Evolutionary conservation across 805 yeast genomes (phyloP), one percentile per base, ranked within the genome.

Genomic region (Candida saitoana): DNA sequence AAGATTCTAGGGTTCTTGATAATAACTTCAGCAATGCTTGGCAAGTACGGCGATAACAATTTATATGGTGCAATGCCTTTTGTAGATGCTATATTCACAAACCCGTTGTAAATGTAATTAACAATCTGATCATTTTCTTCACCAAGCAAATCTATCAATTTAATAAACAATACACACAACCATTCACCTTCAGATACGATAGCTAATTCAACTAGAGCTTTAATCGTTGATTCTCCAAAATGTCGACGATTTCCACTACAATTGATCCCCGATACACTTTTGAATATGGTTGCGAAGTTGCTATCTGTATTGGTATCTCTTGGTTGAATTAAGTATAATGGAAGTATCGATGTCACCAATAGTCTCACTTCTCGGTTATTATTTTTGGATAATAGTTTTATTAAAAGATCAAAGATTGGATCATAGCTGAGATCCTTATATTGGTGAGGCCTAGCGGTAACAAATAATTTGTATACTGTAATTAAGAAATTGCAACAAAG

Each of bases 21-120:
- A 14, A 87, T 71, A 18, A 74, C 74, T 34, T 79, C 75, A 30
- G 90, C 76, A 5, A 89, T 69, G 27, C 82, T 75, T 2, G 91
- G 89, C 52, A 93, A 73, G 46, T 79, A 86, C 0, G 96, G 96
- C 5, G 86, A 79, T 16, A 88, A 65, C 11, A 91, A 62, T 56
- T 84, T 87, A 77, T 91, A 89, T 0, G 95, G 82, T 0, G 96
- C 78, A 27, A 76, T 63, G 1, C 69, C 61, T 49, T 77, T 76
- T 1, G 77, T 67, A 14, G 63, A 52, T 0, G 96, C 83, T 9
- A 85, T 71, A 25, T 72, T 63, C 17, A 77, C 63, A 3, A 91
- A 63, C 42, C 79, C 77, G 53, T 81, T 82, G 48, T 80, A 79
- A 0, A 88, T 88, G 50, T 85, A 66, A 50, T 87, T 79, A 1